Conservation (phyloP, 148 eudicot species). For the Chenopodium quinoa region DNA sequence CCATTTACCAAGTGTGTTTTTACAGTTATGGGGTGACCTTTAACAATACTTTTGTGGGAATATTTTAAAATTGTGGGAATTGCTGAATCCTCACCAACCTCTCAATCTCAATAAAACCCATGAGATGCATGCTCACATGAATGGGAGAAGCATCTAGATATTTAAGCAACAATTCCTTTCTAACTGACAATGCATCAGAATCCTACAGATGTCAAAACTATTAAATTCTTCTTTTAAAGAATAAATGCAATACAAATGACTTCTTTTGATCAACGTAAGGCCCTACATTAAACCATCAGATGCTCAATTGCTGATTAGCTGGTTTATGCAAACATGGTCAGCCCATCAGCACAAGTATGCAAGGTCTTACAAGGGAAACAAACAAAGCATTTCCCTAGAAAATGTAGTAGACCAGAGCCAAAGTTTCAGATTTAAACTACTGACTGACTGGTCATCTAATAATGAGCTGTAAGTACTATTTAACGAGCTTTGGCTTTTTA, state of each 20-base stretch:
- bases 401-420: not conserved
- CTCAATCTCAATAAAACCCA: not conserved
- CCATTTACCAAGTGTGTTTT: not conserved
- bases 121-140: not conserved
- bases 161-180: not conserved
- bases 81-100: not conserved
- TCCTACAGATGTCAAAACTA: too few species aligned
- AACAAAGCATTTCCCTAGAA: not conserved
- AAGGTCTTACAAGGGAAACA: constrained; percentile 2
- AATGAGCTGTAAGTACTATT: not conserved
- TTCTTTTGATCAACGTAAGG: not conserved
- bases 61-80: not conserved
- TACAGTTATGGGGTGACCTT: not conserved
- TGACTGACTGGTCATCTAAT: not conserved
- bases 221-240: not conserved
- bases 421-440: not conserved
- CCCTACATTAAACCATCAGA: not conserved
- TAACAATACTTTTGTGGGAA: not conserved
- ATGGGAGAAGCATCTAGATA: not conserved
- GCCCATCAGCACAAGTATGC: not conserved
- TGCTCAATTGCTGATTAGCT: not conserved
- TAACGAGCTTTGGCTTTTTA: not conserved
- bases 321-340: constrained; percentile 1
- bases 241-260: not conserved
- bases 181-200: not conserved